These are phyloP conservation scores for Neurospora sp. DNA, from an alignment of 2,329 filamentous ascomycete species.

Conservation along the genomic window DNA sequence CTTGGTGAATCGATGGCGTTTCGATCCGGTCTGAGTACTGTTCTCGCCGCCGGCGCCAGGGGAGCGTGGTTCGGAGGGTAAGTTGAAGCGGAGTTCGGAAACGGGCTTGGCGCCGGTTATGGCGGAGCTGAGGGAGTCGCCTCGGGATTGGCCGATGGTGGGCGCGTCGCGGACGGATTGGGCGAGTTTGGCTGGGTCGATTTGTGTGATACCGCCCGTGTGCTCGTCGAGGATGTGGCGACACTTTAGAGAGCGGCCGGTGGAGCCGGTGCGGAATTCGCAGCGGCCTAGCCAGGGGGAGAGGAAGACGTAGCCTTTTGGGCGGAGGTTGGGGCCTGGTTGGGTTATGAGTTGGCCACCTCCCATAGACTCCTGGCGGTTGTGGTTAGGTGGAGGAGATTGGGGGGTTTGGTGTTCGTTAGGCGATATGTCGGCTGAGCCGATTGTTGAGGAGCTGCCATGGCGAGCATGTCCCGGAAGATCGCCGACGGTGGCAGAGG, in stretches of 20 bases:
- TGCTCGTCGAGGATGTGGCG: constrained; percentile 55
- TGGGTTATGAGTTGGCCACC: constrained; percentile 26
- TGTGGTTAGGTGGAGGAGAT: neutral
- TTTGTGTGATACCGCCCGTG: constrained; percentile 17
- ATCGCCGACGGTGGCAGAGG: constrained; percentile 3
- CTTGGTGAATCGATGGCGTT: constrained; percentile 27
- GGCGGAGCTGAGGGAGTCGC: constrained; percentile 18
- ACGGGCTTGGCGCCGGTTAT: constrained; percentile 39
- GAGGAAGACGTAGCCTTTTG: constrained; percentile 64
- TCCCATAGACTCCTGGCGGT: constrained; percentile 18
- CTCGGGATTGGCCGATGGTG: constrained; percentile 20
- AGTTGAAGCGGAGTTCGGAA: constrained; percentile 84
- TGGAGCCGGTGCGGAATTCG: constrained; percentile 71
- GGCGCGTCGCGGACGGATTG: constrained; percentile 23
- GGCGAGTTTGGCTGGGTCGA: constrained; percentile 35
- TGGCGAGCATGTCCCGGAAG: constrained; percentile 21
- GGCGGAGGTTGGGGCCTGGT: constrained; percentile 38
- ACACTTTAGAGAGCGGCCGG: constrained; percentile 65
- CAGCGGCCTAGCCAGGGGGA: constrained; percentile 85
- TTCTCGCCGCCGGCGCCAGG: neutral
- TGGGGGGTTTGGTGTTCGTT: constrained; percentile 1
- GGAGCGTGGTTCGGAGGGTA: constrained; percentile 37
- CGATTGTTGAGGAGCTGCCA: constrained; percentile 25
- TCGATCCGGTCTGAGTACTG: constrained; percentile 6
- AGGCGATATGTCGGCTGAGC: constrained; percentile 21